Evolutionary conservation across 495 filamentous ascomycete species (phyloP).

Genomic region (Aspergillus affinis): DNA sequence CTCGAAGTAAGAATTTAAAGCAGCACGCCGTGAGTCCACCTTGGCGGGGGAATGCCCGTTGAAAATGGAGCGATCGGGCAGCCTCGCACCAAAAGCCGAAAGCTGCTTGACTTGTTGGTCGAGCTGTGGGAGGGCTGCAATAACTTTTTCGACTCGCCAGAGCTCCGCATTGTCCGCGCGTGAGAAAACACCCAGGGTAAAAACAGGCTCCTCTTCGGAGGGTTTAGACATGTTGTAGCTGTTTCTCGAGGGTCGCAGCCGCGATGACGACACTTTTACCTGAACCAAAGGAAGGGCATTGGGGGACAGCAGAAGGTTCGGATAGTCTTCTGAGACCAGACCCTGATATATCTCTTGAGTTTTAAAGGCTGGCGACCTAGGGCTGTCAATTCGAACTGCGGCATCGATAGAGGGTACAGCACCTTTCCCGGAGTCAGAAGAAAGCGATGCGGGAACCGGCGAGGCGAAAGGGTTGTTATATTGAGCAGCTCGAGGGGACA

Average conservation of each 20-base stretch:
- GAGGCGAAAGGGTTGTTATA: slow-evolving; percentile 58
- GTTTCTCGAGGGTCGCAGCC: slow-evolving; percentile 85
- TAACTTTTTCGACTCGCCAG: slow-evolving; percentile 93
- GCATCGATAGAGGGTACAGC: slow-evolving; percentile 43
- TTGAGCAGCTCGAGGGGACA: slow-evolving; percentile 70
- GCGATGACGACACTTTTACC: slow-evolving; percentile 84
- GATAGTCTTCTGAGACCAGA: slow-evolving; percentile 78
- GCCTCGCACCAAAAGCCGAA: slow-evolving; percentile 62
- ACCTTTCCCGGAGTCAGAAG: slow-evolving; percentile 17
- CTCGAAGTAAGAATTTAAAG: slow-evolving; percentile 83
- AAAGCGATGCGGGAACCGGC: slow-evolving; percentile 1
- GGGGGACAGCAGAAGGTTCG: slow-evolving; percentile 78
- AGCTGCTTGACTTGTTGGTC: slow-evolving; percentile 76
- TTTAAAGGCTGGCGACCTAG: slow-evolving; percentile 24
- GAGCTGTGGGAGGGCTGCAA: slow-evolving; percentile 73
- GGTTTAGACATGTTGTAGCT: slow-evolving; percentile 70
- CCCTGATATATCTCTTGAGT: slow-evolving; percentile 57
- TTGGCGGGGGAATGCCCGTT: slow-evolving; percentile 92
- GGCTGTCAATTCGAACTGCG: slow-evolving; percentile 39
- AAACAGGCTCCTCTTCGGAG: slow-evolving; percentile 85
- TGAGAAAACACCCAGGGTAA: slow-evolving; percentile 82
- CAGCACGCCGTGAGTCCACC: slow-evolving; percentile 80
- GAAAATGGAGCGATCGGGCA: slow-evolving; percentile 85
- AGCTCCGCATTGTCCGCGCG: slow-evolving; percentile 76
- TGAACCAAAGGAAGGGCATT: slow-evolving; percentile 86